Evolutionary conservation across 805 yeast species (phyloP).

Genomic region (Hyphopichia homilentoma): DNA sequence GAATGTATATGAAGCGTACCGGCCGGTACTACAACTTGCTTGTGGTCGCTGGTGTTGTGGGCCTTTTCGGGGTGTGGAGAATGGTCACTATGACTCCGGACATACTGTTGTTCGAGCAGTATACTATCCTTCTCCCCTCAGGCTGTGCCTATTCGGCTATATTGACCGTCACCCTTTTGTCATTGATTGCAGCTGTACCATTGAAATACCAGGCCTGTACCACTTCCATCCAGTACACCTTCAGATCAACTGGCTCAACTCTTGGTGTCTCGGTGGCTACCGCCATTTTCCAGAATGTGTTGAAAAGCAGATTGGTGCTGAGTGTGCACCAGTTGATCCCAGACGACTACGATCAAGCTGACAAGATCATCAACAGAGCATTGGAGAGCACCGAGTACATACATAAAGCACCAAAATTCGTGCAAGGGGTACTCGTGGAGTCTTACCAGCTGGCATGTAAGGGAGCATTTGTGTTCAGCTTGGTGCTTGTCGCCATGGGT

Average conservation of each 20-base stretch:
- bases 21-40: slow-evolving; percentile 58
- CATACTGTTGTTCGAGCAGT: slow-evolving; percentile 16
- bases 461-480: slow-evolving; percentile 49
- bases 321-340: slow-evolving; percentile 14
- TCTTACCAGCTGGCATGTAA: slow-evolving; percentile 54
- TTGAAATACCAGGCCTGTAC: slow-evolving; percentile 72
- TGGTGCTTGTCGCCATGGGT: slow-evolving; percentile 38
- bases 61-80: slow-evolving; percentile 45
- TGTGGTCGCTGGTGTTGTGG: slow-evolving; percentile 35
- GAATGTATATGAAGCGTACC: slow-evolving; percentile 61
- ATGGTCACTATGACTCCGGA: slow-evolving; percentile 22
- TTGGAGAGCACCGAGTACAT: slow-evolving; percentile 55
- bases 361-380: slow-evolving; percentile 47
- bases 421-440: slow-evolving; percentile 42
- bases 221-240: slow-evolving; percentile 86
- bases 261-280: slow-evolving; percentile 71
- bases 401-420: slow-evolving; percentile 49
- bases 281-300: slow-evolving; percentile 56
- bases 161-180: slow-evolving; percentile 67
- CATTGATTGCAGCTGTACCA: slow-evolving; percentile 75
- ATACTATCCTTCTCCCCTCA: slow-evolving; percentile 41
- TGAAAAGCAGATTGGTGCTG: slow-evolving; percentile 22
- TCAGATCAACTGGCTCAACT: slow-evolving; percentile 84
- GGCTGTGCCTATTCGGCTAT: slow-evolving; percentile 67
- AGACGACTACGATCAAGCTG: slow-evolving; percentile 35